Base-by-base conservation (phyloP, 805 yeast species). In the Kazachstania viticola region DNA sequence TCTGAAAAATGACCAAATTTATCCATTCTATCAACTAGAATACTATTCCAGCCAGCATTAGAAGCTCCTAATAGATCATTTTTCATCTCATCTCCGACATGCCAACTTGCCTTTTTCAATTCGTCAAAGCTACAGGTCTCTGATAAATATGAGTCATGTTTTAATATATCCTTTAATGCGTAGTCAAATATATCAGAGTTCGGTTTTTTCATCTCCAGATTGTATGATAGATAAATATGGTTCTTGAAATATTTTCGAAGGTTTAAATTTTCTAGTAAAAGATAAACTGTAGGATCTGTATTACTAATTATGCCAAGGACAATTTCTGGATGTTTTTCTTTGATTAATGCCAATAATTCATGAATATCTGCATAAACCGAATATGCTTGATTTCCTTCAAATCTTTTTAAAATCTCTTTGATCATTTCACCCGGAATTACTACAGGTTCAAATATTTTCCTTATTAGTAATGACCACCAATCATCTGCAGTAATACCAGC, bases 381-480 rank as follows among this genome's bases (percentile, higher is more conserved):
- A 46, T 77, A 79, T 0, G 79, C 79, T 2, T 64, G 64, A 2
- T 47, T 44, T 0, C 71, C 64, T 14, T 66, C 62, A 46, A 77
- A 78, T 29, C 64, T 65, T 2, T 44, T 36, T 11, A 74, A 49
- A 14, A 78, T 58, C 12, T 65, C 65, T 18, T 51, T 44, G 21
- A 71, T 58, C 51, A 75, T 53, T n/a, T 46, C 45, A 12, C 49
- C 39, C 5, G 70, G 50, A 8, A 51, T 37, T 6, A 32, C 27
- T 13, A 12, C 14, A 2, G 73, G 57, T 4, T 50, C 42, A 41
- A 71, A 74, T 4, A 73, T 41, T 14, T 54, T 43, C 11, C 53
- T 57, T 1, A 76, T 62, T 22, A 78, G 49, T 18, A 60, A 54
- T 27, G 51, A 51, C 88, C 88, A 79, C 80, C 84, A 79, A 21